Base-by-base conservation (phyloP, 192 early-diverging fungal species). In the Gonapodya prolifera region DNA sequence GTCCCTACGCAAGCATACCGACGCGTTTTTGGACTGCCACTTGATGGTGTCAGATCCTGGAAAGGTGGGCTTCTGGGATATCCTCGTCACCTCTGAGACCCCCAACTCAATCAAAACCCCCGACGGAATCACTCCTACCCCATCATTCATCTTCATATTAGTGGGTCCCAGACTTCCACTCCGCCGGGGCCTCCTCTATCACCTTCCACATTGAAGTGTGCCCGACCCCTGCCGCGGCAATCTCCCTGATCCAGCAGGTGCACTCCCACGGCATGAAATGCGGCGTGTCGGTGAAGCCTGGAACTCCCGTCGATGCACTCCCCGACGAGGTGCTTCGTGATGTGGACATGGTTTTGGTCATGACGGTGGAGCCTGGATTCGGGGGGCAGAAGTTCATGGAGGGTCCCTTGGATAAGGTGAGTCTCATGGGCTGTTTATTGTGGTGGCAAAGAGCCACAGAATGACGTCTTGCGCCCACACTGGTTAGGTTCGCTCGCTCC, bases 301-400 rank as follows among this genome's bases (percentile, higher is more conserved):
- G 87, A 34, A 98, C 97, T 1, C 86, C 92, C 1, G 87, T 89
- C 23, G 91, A 91, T 0, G 78, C 80, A 0, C 82, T 90, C 23
- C 86, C 87, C 69, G 83, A 83, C n/a, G 79, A 83, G 17, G 80
- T 91, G 34, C 90, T 86, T 2, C 80, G 86, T 1, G 79, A 88
- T 77, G 89, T 91, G 35, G 96, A 98, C 74, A 92, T 95, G 91
- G 90, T 95, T 31, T 83, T 98, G 36, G 88, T 96, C 70, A 98
- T 98, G 96, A 98, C 96, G 0, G 96, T 96, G 29, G 95, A 98
- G 81, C 96, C 96, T 36, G 96, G 96, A 1, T 98, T 98, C 81
- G 96, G 96, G 36, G 96, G 96, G 35, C 96, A 98, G 85, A 83
- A 90, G 71, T 96, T 98, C 83, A 98, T 96, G 95, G 81, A 84